Evolutionary conservation across 768 basidiomycete species (phyloP), one percentile per base, ranked within the genome.

Genomic region (Glaciozyma martinii): DNA sequence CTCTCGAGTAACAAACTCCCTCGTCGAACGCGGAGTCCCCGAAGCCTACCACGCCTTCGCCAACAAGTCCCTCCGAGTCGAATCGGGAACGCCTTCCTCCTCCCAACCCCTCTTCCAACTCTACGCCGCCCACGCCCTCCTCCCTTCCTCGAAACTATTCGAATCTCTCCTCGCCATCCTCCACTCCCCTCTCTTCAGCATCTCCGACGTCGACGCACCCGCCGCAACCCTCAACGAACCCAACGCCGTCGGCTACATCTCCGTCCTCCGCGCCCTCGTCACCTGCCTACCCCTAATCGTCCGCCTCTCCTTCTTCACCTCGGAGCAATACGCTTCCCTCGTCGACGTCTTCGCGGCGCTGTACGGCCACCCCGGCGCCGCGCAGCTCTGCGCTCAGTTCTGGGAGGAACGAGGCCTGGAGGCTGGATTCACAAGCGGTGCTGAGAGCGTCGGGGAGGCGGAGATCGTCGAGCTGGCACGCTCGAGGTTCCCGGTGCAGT

Each of bases 381-480:
- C 82, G 4, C 70, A 72, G 10, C 84, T 94, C 65, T 87, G 86
- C 68, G 78, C 81, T 8, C 89, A 92, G 70, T 93, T 84, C 75
- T 97, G 92, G 90, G 80, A 84, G 60, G 80, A 78, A 83, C 46
- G 79, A 81, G 80, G 81, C 5, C 46, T 25, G 21, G 30, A 53
- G 25, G 50, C 29, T 13, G 55, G 33, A 21, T 21, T 25, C 21
- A 15, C 50, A 18, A 37, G 19, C 27, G 19, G 5, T 27, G 58
- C 55, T 21, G 47, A 42, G 10, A 58, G 44, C 29, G 9, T 13
- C 23, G 78, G 85, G 25, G 87, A 90, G 37, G 83, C 87, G 32
- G 87, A 88, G 43, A 82, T 93, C 57, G 82, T 97, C 61, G 90
- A 92, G 66, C 84, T 90, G 29, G 84, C 87, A 10, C 82, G 87